Percentiles rank a stretch among this genome's conserved stretches.
These are phyloP conservation scores for Gillenia trifoliata DNA, from an alignment of 306 rosid species.

Conservation along the genomic window DNA sequence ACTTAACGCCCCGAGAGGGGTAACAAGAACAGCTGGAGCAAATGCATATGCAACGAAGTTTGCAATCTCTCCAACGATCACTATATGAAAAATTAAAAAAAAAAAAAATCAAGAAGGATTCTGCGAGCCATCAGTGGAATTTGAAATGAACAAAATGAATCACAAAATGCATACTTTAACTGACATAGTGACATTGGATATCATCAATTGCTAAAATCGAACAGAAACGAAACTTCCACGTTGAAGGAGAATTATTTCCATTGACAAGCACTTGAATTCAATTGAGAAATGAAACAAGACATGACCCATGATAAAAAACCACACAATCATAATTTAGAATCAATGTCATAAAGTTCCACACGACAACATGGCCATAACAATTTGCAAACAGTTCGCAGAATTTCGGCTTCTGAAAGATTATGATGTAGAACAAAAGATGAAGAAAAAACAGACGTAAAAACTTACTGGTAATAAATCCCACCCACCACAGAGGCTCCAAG, in stretches of 20 bases:
- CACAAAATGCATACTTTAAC: neutral
- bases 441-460: neutral
- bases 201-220: neutral
- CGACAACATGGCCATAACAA: neutral
- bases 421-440: neutral
- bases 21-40: conserved; percentile 88
- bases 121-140: conserved; percentile 35
- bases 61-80: conserved; percentile 85
- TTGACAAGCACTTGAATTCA: too few species aligned
- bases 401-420: neutral
- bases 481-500: conserved; percentile 91
- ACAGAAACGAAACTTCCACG: neutral
- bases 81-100: conserved; percentile 55
- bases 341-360: neutral
- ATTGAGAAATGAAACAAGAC: neutral
- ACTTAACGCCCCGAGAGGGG: conserved; percentile 93
- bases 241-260: neutral
- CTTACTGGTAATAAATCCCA: conserved; percentile 78
- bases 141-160: conserved; percentile 13
- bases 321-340: conserved; percentile 7
- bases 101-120: conserved; percentile 34
- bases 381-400: neutral
- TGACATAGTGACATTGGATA: neutral
- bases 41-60: conserved; percentile 85
- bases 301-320: neutral